Evolutionary conservation across 768 basidiomycete genomes (phyloP), one percentile per base, ranked within the genome.

Genomic region (Auriscalpium vulgare): DNA sequence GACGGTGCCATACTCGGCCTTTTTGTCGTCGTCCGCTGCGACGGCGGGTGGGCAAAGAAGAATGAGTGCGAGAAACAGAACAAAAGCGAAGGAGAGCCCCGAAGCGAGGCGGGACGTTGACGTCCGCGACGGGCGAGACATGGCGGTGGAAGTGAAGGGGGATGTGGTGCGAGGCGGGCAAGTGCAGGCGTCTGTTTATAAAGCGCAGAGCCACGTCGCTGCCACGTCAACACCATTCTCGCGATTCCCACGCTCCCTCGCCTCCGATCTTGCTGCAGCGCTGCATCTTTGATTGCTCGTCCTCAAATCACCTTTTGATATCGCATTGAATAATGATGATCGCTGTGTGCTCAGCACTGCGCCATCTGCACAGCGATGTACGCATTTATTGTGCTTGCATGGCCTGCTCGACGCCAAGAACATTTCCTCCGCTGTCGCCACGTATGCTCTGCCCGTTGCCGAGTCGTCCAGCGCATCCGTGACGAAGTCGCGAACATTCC

Each of bases 1-100:
- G 40, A 95, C 92, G 38, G 88, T 88, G 55, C 94, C 93, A 70
- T 89, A 94, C 66, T 94, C 88, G 35, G 84, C 74, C 62, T 80
- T 80, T 63, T 72, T 74, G 61, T 70, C 71, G 37, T 85, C 86
- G 62, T 87, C 83, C 47, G 90, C 91, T 51, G 71, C 74, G 54
- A 78, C 80, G 36, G 76, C 75, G 40, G 79, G 74, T 16, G 89
- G 86, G 65, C 80, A 83, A 61, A 92, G 74, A 68, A 81, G 83
- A 68, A 91, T 67, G 67, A 93, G 65, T 56, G 91, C 87, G 59
- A 91, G 62, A 71, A 90, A 70, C 65, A 81, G 53, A 71, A 76
- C 52, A 62, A 65, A 65, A 38, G 58, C 47, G 47, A 67, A 50
- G 34, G 64, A 67, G 40, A 65, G 55, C n/a, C 57, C 53, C n/a